Evolutionary conservation across 2,329 filamentous ascomycete genomes (phyloP).

Genomic region (Aspergillus fijiensis): DNA sequence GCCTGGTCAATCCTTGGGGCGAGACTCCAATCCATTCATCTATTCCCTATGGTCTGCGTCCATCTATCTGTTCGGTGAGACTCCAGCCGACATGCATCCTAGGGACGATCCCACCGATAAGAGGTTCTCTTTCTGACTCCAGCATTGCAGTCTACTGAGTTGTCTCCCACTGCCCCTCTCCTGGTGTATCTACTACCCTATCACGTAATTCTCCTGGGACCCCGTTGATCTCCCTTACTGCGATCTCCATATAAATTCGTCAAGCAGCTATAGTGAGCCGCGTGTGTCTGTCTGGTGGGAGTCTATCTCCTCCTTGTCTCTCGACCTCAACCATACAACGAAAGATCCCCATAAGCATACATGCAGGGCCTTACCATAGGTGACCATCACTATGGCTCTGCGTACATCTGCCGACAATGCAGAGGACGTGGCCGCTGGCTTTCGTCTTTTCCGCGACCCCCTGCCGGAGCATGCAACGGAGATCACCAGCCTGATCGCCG

Average conservation of each 20-base stretch:
- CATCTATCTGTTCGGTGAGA: constrained; percentile 5
- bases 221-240: neutral
- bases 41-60: neutral
- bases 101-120: constrained; percentile 20
- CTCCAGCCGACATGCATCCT: constrained; percentile 17
- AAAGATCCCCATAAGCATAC: neutral
- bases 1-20: neutral
- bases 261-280: neutral
- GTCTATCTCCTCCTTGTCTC: neutral
- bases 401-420: constrained; percentile 48
- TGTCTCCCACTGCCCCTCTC: constrained; percentile 20
- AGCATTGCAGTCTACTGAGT: constrained; percentile 20
- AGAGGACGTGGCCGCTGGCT: constrained; percentile 54
- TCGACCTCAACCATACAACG: neutral
- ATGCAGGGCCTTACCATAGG: constrained; percentile 15
- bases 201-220: neutral
- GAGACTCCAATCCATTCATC: neutral
- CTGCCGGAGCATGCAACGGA: constrained; percentile 53
- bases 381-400: constrained; percentile 39
- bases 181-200: constrained; percentile 7
- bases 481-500: constrained; percentile 54
- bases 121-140: constrained; percentile 14
- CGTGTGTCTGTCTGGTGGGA: neutral
- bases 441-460: constrained; percentile 51
- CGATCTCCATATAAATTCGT: constrained; percentile 1